Evolutionary conservation across 1,284 basidiomycete species (phyloP), one percentile per base, ranked within the genome.

Genomic region (Mrakiaceae sp.): DNA sequence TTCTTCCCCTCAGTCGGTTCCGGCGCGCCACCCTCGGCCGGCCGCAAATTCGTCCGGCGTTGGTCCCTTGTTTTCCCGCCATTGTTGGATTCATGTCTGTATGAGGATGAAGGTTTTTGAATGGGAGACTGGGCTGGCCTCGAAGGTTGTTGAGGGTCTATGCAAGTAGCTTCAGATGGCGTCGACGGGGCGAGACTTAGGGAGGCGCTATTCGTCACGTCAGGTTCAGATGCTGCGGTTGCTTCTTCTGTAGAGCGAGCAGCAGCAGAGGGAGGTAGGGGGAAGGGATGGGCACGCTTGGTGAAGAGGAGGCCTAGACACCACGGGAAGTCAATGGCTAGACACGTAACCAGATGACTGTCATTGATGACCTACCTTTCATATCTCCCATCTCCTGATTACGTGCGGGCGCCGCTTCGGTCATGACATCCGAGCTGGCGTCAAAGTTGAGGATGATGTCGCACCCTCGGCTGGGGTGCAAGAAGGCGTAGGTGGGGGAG

Each of bases 401-500:
- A 0, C 63, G 57, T 6, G 63, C 63, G 12, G 63, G 55, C n/a
- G 63, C 63, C 2, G 63, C 63, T n/a, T 64, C 63, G 46, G 40
- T 54, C 52, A 58, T 57, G 4, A 70, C 69, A 49, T 68, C 67
- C 3, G 61, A 64, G 12, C 49, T 58, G 16, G 64, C 64, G 48
- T 68, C 67, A 50, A 68, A 68, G 47, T 63, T 68, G 52, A 68
- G 60, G 49, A 68, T 64, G 9, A 68, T 60, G 51, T 65, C 67
- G 3, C 60, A 48, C 8, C 66, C 64, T 4, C 65, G 56, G 27
- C 60, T 59, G 0, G 67, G 67, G 27, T 68, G 67, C 39, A 68
- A 51, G 62, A 67, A 68, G 5, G 63, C 57, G 66, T 69, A 68
- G 42, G 68, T 69, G 9, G 69, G 69, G 55, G 64, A 64, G 58